phyloP scores from a whole-genome alignment of 805 yeast species.

The Monosporozyma servazzii region DNA sequence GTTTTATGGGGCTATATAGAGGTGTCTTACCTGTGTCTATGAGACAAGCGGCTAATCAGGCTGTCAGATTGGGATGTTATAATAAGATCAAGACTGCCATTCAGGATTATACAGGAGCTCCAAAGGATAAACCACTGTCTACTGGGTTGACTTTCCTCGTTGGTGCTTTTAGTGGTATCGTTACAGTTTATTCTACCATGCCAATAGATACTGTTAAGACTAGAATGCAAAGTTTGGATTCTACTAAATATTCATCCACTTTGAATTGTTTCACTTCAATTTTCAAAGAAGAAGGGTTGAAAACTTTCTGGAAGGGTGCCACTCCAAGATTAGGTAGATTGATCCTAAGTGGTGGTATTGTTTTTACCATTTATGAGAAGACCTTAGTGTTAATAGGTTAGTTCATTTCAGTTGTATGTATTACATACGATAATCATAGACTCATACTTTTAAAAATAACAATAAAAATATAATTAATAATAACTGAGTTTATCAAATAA shows the following conservation, averaged over 20 bases:
- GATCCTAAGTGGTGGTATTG: slow-evolving; percentile 92
- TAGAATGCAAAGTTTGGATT: slow-evolving; percentile 89
- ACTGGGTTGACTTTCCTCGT: slow-evolving; percentile 75
- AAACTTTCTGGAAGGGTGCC: slow-evolving; percentile 96
- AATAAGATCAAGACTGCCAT: slow-evolving; percentile 74
- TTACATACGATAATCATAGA: neutral
- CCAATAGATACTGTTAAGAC: slow-evolving; percentile 95
- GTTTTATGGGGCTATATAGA: slow-evolving; percentile 74
- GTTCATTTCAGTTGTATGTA: neutral
- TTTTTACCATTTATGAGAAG: slow-evolving; percentile 91
- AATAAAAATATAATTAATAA: neutral
- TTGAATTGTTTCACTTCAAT: slow-evolving; percentile 72
- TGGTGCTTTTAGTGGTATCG: slow-evolving; percentile 84
- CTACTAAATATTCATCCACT: slow-evolving; percentile 65
- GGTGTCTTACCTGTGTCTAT: slow-evolving; percentile 88
- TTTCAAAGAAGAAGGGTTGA: slow-evolving; percentile 77
- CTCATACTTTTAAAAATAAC: neutral
- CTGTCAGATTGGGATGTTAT: slow-evolving; percentile 89
- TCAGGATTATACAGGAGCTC: slow-evolving; percentile 58
- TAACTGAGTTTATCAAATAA: neutral
- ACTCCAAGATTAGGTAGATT: slow-evolving; percentile 92
- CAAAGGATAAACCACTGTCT: slow-evolving; percentile 65
- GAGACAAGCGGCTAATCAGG: slow-evolving; percentile 93
- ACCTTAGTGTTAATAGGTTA: slow-evolving; percentile 43
- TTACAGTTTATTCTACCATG: slow-evolving; percentile 89